A percentile compares a stretch with the other conserved stretches of the same genome.
These are phyloP conservation scores for Fusarium sp. DNA, from an alignment of 2,329 filamentous ascomycete genomes.

Conservation along the genomic window DNA sequence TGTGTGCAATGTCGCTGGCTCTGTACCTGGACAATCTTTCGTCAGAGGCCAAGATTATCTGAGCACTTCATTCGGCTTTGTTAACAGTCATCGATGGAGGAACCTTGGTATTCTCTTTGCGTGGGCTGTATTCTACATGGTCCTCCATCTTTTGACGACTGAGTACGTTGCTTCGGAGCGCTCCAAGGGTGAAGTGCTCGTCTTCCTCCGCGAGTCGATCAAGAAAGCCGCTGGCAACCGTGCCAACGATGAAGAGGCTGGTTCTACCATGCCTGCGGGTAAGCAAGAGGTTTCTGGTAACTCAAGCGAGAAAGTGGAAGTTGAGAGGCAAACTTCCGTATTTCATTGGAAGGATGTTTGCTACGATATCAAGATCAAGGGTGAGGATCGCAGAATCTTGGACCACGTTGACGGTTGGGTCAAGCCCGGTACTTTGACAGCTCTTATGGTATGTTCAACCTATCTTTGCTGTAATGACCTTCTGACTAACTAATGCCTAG, in stretches of 20 bases:
- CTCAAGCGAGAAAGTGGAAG: background rate
- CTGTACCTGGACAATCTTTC: background rate
- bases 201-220: constrained; percentile 28
- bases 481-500: background rate
- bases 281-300: background rate
- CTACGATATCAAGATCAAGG: constrained; percentile 76
- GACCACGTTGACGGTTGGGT: constrained; percentile 79
- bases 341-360: constrained; percentile 79
- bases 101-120: constrained; percentile 34
- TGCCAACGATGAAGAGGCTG: constrained; percentile 2
- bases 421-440: constrained; percentile 76
- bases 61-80: constrained; percentile 19
- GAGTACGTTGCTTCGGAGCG: constrained; percentile 35
- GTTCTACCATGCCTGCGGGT: background rate
- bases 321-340: constrained; percentile 50
- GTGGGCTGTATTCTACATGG: constrained; percentile 29
- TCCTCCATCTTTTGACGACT: constrained; percentile 18
- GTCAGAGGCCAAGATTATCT: constrained; percentile 1
- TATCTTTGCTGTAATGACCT: background rate
- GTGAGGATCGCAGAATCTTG: constrained; percentile 72
- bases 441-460: constrained; percentile 68
- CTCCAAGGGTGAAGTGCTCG: constrained; percentile 36
- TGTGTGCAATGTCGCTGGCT: constrained; percentile 3
- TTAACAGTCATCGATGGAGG: constrained; percentile 30
- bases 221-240: background rate